Evolutionary conservation across 768 basidiomycete genomes (phyloP), one percentile per base, ranked within the genome.

Genomic region (Galerina marginata): DNA sequence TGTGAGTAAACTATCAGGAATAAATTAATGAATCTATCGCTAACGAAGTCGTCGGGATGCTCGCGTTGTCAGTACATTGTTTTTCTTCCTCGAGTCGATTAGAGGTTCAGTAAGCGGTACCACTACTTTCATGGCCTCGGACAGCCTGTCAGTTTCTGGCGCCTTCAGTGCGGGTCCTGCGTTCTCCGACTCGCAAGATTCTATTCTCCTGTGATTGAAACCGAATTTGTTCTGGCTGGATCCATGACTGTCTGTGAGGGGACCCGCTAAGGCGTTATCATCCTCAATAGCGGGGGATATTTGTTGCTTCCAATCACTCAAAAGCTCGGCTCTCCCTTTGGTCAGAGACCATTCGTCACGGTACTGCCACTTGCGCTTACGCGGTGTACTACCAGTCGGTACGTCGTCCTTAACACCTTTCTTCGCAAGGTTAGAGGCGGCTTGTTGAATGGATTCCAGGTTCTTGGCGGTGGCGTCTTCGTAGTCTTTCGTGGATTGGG

Each of bases 271-370:
- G n/a, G 16, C n/a, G 20, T 57, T 39, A 16, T 70, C 73, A 51
- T 75, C 75, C 70, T 54, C 40, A 14, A 6, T 53, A 29, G 20
- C 20, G 40, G 37, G 33, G 26, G 23, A 39, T 38, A 59, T 48
- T 14, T 54, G 57, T 37, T 66, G 53, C 38, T 78, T 78, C 81
- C 84, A 84, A 39, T 77, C 74, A 44, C 78, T 76, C 48, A 95
- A 65, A 29, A 95, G 72, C 6, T 79, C 76, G 3, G 89, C 85
- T 26, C 93, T 84, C 57, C 75, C 79, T 61, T 84, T 77, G 6
- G 91, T 92, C 59, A 91, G 74, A 43, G 86, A 81, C 91, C 93
- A 94, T 51, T 85, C 74, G 63, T 90, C 89, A 6, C 80, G 78
- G 60, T 88, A 88, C 60, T 88, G 78, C 86, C 90, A 90, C 33